Evolutionary conservation across 1,139 yeast species (phyloP).

Genomic region (Candida tropicalis): DNA sequence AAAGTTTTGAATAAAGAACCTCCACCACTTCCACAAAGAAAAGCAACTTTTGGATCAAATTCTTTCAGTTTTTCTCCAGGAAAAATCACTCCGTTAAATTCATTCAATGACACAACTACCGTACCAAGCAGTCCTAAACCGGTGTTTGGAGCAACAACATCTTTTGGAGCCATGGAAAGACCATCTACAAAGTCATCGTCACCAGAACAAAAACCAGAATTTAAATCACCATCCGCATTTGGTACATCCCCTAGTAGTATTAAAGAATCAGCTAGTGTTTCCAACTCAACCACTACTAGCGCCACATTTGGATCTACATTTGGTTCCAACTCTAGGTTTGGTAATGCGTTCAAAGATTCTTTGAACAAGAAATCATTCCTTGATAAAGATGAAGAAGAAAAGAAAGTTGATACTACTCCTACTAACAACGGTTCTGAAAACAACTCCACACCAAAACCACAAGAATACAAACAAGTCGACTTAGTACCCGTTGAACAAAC

Average conservation of each 20-base stretch:
- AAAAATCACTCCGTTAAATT: conserved; percentile 25
- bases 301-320: conserved; percentile 32
- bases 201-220: not conserved
- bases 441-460: conserved; percentile 22
- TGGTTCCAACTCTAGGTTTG: conserved; percentile 63
- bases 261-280: not conserved
- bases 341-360: conserved; percentile 57
- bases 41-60: conserved; percentile 36
- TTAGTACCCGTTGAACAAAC: conserved; percentile 54
- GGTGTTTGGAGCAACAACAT: conserved; percentile 49
- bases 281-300: not conserved
- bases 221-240: conserved; percentile 1
- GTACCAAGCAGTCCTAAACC: conserved; percentile 23
- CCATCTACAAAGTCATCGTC: conserved; percentile 5
- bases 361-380: conserved; percentile 56
- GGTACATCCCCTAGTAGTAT: not conserved
- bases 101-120: conserved; percentile 17
- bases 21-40: conserved; percentile 20
- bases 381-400: conserved; percentile 30
- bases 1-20: conserved; percentile 11
- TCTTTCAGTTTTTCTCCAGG: conserved; percentile 26
- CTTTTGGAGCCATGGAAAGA: conserved; percentile 50
- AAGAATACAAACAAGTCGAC: conserved; percentile 53
- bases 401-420: conserved; percentile 15
- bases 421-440: conserved; percentile 17